Percentiles rank a stretch among this genome's conserved stretches.
Conservation (phyloP, 768 basidiomycete species). For the Serendipita sp. region DNA sequence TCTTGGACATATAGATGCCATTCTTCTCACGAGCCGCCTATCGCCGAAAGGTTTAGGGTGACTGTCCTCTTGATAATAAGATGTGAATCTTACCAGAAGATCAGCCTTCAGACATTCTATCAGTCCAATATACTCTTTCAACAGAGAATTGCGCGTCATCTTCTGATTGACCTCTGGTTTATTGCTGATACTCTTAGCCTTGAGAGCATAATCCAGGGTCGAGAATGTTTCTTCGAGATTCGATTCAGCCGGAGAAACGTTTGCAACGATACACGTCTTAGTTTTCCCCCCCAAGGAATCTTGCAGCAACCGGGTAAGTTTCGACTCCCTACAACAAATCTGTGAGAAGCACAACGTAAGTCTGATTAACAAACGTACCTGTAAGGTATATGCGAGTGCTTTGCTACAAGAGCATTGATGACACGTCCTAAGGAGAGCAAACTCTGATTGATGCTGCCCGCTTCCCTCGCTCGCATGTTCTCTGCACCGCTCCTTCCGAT, state of each 20-base stretch:
- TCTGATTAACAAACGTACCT: conserved; percentile 32
- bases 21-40: conserved; percentile 86
- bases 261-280: conserved; percentile 95
- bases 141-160: conserved; percentile 77
- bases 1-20: conserved; percentile 85
- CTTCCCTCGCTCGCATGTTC: conserved; percentile 86
- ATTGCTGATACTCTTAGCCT: conserved; percentile 90
- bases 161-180: conserved; percentile 91
- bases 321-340: conserved; percentile 56
- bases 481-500: conserved; percentile 92
- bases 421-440: conserved; percentile 92
- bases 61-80: background rate
- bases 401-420: conserved; percentile 90
- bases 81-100: conserved; percentile 27
- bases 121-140: conserved; percentile 87
- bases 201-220: conserved; percentile 89
- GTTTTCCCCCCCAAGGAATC: conserved; percentile 97
- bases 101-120: conserved; percentile 88
- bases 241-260: conserved; percentile 81
- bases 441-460: conserved; percentile 98
- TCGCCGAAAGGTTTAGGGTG: background rate
- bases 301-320: conserved; percentile 92
- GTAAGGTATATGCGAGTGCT: conserved; percentile 83
- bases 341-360: background rate
- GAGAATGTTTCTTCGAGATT: conserved; percentile 96